Evolutionary conservation across 1,139 yeast genomes (phyloP).

Genomic region (Yamadazyma sp.): DNA sequence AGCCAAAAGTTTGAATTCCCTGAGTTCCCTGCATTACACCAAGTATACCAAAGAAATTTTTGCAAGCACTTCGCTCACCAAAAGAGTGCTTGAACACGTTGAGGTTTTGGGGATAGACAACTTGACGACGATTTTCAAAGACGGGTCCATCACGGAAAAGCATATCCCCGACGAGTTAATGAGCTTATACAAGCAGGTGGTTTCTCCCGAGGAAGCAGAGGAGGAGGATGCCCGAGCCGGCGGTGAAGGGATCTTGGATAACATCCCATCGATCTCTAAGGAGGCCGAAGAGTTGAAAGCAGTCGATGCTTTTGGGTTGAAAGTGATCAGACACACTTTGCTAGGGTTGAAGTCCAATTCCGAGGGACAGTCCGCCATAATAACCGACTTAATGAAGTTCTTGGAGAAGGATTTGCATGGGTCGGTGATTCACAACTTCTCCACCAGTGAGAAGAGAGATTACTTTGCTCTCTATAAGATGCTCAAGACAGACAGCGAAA

Average conservation of each 20-base stretch:
- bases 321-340: conserved; percentile 76
- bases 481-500: conserved; percentile 53
- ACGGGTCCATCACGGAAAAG: conserved; percentile 22
- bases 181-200: conserved; percentile 29
- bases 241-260: conserved; percentile 14
- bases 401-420: conserved; percentile 31
- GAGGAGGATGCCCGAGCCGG: conserved; percentile 22
- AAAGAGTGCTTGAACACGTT: conserved; percentile 53
- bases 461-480: conserved; percentile 64
- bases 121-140: conserved; percentile 40
- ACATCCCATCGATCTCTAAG: conserved; percentile 43
- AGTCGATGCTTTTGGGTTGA: conserved; percentile 79
- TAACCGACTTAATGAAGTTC: conserved; percentile 35
- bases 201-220: conserved; percentile 11
- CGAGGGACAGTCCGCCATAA: conserved; percentile 25
- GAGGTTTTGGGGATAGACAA: conserved; percentile 73
- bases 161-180: conserved; percentile 39
- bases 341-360: conserved; percentile 52
- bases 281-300: conserved; percentile 59
- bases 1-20: conserved; percentile 24
- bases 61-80: conserved; percentile 8
- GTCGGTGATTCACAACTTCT: conserved; percentile 29
- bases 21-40: conserved; percentile 9
- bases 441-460: conserved; percentile 45
- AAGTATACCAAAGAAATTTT: conserved; percentile 23